Conservation (phyloP, 2,329 filamentous ascomycete genomes). For the Phialemoniopsis sp. region DNA sequence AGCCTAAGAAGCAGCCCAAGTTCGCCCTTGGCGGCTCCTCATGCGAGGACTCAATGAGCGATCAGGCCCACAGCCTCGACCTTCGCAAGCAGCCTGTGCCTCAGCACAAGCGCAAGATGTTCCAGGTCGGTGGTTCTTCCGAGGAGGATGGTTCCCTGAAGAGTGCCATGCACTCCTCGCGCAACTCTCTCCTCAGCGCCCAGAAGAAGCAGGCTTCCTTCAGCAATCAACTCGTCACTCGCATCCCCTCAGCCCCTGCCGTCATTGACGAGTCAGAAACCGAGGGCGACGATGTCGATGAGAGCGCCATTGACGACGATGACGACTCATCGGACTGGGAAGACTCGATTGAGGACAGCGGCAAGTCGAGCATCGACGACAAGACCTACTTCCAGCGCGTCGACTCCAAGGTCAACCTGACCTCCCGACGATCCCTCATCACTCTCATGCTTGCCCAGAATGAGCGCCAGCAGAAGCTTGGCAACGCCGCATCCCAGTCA, state of each 20-base stretch:
- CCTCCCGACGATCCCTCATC: slow-evolving; percentile 82
- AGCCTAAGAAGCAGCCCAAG: slow-evolving; percentile 58
- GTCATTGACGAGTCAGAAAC: slow-evolving; percentile 47
- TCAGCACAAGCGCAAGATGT: slow-evolving; percentile 36
- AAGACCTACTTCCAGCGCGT: slow-evolving; percentile 83
- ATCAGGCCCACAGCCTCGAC: slow-evolving; percentile 45
- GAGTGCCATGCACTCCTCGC: slow-evolving; percentile 43
- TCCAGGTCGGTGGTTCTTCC: slow-evolving; percentile 55
- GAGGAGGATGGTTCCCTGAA: slow-evolving; percentile 77
- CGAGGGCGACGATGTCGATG: slow-evolving; percentile 68
- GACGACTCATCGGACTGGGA: slow-evolving; percentile 60
- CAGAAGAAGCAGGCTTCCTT: slow-evolving; percentile 80
- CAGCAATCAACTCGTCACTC: slow-evolving; percentile 67
- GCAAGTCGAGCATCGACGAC: slow-evolving; percentile 77
- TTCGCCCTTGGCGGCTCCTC: slow-evolving; percentile 77
- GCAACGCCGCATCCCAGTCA: slow-evolving; percentile 63
- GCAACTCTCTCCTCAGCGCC: slow-evolving; percentile 31
- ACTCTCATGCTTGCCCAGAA: slow-evolving; percentile 82
- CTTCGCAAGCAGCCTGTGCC: slow-evolving; percentile 26
- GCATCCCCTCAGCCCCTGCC: slow-evolving; percentile 54
- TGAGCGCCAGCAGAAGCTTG: slow-evolving; percentile 66
- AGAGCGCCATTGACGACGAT: slow-evolving; percentile 77
- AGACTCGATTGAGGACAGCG: slow-evolving; percentile 73
- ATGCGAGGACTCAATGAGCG: slow-evolving; percentile 70
- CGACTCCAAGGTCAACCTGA: slow-evolving; percentile 79